Evolutionary conservation across 139 green algal species (phyloP), one percentile per base, ranked within the genome.

Genomic region (Micractinium sp.): DNA sequence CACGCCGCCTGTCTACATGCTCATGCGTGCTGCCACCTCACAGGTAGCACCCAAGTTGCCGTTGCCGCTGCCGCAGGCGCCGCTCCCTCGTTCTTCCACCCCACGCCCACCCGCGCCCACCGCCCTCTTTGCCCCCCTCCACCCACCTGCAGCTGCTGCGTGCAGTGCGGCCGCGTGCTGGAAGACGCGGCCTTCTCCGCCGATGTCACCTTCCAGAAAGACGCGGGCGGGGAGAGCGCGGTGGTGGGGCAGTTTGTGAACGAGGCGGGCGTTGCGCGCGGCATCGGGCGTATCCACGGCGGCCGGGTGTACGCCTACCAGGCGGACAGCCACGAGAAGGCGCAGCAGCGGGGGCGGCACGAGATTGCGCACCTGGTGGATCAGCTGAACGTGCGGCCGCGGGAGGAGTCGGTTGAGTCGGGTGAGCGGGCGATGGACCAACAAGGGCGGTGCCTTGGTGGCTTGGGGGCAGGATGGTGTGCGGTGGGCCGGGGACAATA

Each of bases 191-290:
- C 96, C 63, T 99, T 98, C 76, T 95, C 92, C 36, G 93, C 90
- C 29, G 97, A 99, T 60, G 92, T 97, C 31, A 97, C 95, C 22
- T 99, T 99, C 86, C 85, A 89, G 2, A 99, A 99, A 81, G 96
- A 95, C 29, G 93, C 92, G 7, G 96, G 95, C 87, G 96, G 96
- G 36, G 94, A 95, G 84, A 93, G 92, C 47, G 94, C 94, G 75
- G 93, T 96, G 47, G 93, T 97, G 23, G 97, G 97, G 0, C 95
- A 97, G 90, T 97, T 97, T 90, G 96, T 99, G n/a, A 92, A 92
- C 47, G 95, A 98, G 69, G 88, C 35, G 22, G 95, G 91, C 35
- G 81, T 94, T 39, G 90, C 92, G 16, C 88, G 93, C 29, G 94
- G 94, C 31, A 73, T 96, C 20, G 90, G 88, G 0, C 92, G 96